These are phyloP conservation scores for Plasmodium relictum DNA, from an alignment of 169 alveolate genomes.

Conservation along the genomic window DNA sequence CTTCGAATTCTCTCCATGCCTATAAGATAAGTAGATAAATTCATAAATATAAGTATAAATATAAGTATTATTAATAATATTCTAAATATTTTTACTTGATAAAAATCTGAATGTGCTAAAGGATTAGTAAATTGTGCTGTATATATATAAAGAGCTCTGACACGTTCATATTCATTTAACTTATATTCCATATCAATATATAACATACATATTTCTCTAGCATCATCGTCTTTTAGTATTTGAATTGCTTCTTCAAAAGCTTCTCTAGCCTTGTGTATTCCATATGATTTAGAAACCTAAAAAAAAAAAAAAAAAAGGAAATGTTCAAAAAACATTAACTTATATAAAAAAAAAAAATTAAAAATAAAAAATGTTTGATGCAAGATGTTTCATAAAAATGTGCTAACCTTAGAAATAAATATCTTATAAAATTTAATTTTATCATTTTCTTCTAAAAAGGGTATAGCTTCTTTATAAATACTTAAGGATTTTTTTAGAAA, in stretches of 20 bases:
- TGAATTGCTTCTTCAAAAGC: slow-evolving; percentile 76
- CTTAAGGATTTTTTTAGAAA: slow-evolving; percentile 87
- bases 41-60: background rate
- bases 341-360: background rate
- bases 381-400: background rate
- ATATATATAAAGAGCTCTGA: slow-evolving; percentile 90
- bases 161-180: slow-evolving; percentile 93
- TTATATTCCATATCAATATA: slow-evolving; percentile 91
- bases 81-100: slow-evolving; percentile 64
- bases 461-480: slow-evolving; percentile 88
- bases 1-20: slow-evolving; percentile 93
- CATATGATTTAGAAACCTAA: slow-evolving; percentile 67
- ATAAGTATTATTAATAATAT: background rate
- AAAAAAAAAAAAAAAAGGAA: background rate
- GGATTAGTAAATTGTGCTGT: slow-evolving; percentile 91
- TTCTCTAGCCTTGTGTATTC: slow-evolving; percentile 70
- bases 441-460: slow-evolving; percentile 84
- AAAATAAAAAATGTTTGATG: too few species aligned
- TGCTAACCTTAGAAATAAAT: slow-evolving; percentile 47
- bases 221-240: slow-evolving; percentile 53
- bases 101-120: slow-evolving; percentile 1
- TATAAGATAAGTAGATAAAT: slow-evolving; percentile 2
- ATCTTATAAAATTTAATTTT: slow-evolving; percentile 58
- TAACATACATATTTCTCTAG: slow-evolving; percentile 89
- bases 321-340: background rate